phyloP scores from a whole-genome alignment of 345 rosid genomes.

The Capsella bursapastoris region DNA sequence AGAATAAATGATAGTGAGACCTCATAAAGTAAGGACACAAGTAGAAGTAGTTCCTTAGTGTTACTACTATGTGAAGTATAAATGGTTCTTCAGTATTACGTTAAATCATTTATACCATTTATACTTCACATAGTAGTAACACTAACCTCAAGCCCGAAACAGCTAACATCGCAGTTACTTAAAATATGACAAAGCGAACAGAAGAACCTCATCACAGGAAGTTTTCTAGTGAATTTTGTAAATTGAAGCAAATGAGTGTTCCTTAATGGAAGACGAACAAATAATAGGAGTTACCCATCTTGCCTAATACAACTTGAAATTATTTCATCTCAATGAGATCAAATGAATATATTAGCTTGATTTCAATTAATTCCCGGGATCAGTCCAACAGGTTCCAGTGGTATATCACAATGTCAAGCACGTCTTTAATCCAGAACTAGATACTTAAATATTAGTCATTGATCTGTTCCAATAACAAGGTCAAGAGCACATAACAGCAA shows the following conservation, averaged over 20 bases:
- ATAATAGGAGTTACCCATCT: conserved; percentile 1
- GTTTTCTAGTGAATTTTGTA: neutral
- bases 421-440: neutral
- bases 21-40: neutral
- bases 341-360: conserved; percentile 6
- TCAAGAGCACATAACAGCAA: conserved; percentile 1
- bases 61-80: neutral
- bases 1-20: conserved; percentile 7
- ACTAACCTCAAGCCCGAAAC: neutral
- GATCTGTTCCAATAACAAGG: conserved; percentile 19
- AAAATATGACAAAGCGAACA: neutral
- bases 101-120: conserved; percentile 10
- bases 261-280: neutral
- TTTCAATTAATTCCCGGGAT: neutral
- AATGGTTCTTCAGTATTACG: neutral
- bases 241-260: neutral
- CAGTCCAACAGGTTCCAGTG: neutral
- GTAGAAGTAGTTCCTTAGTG: conserved; percentile 4
- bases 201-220: neutral
- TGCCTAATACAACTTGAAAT: neutral
- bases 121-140: no score
- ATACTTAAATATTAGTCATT: conserved; percentile 5
- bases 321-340: conserved; percentile 16
- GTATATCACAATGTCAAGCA: neutral
- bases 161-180: neutral